Conservation (phyloP, 2,329 filamentous ascomycete genomes). For the Fusarium algeriense region DNA sequence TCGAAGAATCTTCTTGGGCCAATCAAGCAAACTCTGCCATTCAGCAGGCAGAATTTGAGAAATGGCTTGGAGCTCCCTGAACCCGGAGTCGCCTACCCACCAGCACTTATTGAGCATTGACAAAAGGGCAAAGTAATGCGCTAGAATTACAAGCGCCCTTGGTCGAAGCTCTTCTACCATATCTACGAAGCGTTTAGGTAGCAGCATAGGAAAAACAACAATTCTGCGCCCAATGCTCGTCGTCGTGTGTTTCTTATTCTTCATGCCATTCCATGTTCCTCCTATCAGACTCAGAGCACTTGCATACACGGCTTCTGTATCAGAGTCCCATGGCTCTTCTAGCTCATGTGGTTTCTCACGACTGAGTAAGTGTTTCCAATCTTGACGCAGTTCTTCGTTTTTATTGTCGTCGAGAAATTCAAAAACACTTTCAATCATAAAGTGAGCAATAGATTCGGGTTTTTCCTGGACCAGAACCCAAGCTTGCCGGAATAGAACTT, state of each 20-base stretch:
- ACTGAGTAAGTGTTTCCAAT: neutral
- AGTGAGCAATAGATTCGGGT: neutral
- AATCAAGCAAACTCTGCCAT: conserved; percentile 6
- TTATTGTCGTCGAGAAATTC: neutral
- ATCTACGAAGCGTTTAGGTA: conserved; percentile 1
- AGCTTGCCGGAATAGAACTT: neutral
- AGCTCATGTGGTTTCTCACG: neutral
- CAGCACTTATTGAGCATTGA: neutral
- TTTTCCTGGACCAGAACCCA: neutral
- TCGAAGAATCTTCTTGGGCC: neutral
- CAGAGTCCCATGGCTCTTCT: neutral
- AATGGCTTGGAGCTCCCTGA: conserved; percentile 1
- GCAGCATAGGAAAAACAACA: conserved; percentile 1
- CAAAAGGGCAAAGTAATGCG: conserved; percentile 7
- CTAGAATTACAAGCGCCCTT: conserved; percentile 4
- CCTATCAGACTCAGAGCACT: neutral
- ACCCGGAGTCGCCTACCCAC: conserved; percentile 7
- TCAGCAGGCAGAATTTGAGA: neutral
- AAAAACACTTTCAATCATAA: conserved; percentile 6
- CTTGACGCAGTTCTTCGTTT: neutral
- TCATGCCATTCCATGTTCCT: neutral
- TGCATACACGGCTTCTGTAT: conserved; percentile 3
- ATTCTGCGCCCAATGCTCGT: conserved; percentile 1
- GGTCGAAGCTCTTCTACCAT: conserved; percentile 8
- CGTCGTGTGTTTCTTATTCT: neutral